phyloP scores from a whole-genome alignment of 148 eudicot species.

The Rhododendron griersonianum region DNA sequence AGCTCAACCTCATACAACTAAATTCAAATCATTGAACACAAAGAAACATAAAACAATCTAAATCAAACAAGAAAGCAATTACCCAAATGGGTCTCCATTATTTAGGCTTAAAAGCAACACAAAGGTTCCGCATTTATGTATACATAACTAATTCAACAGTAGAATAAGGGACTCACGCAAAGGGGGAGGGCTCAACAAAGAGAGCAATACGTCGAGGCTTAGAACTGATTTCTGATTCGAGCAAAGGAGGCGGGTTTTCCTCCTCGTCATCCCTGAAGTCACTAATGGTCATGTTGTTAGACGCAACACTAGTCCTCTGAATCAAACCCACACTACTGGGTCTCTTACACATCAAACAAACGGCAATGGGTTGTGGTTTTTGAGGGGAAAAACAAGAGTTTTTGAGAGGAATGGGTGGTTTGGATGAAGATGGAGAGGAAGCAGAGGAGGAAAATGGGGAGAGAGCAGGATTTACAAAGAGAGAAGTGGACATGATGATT shows the following conservation, averaged over 20 bases:
- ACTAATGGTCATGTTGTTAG: constrained; percentile 34
- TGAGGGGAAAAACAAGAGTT: background rate
- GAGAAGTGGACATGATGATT: background rate
- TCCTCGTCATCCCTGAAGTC: constrained; percentile 40
- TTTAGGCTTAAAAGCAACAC: background rate
- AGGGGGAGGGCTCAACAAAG: constrained; percentile 98
- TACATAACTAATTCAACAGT: background rate
- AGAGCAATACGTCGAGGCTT: constrained; percentile 89
- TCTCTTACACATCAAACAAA: constrained; percentile 22
- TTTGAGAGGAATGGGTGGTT: background rate
- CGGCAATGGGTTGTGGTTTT: constrained; percentile 21
- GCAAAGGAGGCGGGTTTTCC: constrained; percentile 40
- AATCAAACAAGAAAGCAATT: background rate
- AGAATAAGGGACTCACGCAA: constrained; percentile 61
- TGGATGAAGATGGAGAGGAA: background rate
- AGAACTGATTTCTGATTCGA: constrained; percentile 50
- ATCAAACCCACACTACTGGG: constrained; percentile 8
- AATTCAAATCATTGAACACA: background rate
- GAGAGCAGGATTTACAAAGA: background rate
- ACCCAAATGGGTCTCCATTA: constrained; percentile 1
- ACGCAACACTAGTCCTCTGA: constrained; percentile 17
- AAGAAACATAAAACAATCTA: background rate
- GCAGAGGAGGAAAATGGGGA: constrained; percentile 7
- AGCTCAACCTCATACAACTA: background rate
- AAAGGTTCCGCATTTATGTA: background rate